Percentiles rank a stretch among this genome's conserved stretches.
Conservation (phyloP, 148 eudicot species). For the Diospyros lotus region DNA sequence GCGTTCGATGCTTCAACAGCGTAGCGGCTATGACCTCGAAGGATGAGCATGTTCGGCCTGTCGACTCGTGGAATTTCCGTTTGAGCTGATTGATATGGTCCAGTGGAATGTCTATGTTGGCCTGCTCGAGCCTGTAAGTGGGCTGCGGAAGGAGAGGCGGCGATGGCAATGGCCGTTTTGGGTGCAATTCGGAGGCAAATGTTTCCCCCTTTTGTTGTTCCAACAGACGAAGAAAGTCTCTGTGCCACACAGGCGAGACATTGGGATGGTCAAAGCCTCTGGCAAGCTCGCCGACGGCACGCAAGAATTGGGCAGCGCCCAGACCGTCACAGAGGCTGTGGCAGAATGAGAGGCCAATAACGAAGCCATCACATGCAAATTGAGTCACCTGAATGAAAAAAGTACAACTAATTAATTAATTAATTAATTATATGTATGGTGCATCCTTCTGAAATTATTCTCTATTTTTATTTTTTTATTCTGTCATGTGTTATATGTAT, state of each 20-base stretch:
- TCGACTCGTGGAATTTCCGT: constrained; percentile 16
- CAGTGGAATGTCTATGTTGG: constrained; percentile 26
- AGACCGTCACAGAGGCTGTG: constrained; percentile 38
- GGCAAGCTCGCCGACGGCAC: constrained; percentile 35
- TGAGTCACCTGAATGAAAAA: constrained; percentile 25
- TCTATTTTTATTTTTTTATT: too few species aligned
- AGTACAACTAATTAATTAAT: too few species aligned
- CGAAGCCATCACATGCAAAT: constrained; percentile 30
- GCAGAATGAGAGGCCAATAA: constrained; percentile 34
- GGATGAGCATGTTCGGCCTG: constrained; percentile 25
- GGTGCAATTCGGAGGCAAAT: not conserved
- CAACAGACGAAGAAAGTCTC: constrained; percentile 20
- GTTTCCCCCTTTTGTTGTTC: not conserved
- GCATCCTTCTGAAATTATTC: too few species aligned
- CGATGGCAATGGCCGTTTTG: constrained; percentile 13
- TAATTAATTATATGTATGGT: too few species aligned
- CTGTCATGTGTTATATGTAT: too few species aligned
- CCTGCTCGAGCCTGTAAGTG: constrained; percentile 22
- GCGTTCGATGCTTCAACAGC: constrained; percentile 25
- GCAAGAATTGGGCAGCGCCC: constrained; percentile 36
- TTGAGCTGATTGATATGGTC: constrained; percentile 24
- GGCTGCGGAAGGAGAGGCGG: not conserved
- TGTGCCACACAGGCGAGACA: constrained; percentile 23
- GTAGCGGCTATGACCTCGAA: constrained; percentile 32
- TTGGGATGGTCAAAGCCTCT: constrained; percentile 19